Percentiles rank a stretch among this genome's conserved stretches.
Evolutionary conservation across 805 yeast species (phyloP).

Genomic region (Candida incommunis): DNA sequence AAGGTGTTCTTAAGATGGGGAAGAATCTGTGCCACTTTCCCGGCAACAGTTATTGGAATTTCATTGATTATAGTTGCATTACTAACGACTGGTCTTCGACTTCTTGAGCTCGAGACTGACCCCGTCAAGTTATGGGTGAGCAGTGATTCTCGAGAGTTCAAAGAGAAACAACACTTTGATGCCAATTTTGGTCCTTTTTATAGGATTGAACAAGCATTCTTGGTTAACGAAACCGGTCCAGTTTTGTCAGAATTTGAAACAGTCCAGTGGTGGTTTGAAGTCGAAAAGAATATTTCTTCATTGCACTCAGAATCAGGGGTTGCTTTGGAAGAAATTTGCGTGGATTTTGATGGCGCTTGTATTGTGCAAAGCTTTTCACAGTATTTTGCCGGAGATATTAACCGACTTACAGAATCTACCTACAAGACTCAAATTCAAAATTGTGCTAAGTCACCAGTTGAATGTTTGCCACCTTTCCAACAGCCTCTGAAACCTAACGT

Average conservation of each 20-base stretch:
- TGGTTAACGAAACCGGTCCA: conserved; percentile 54
- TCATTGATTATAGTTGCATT: conserved; percentile 29
- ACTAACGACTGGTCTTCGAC: conserved; percentile 37
- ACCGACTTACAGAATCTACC: conserved; percentile 29
- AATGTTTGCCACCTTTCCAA: conserved; percentile 78
- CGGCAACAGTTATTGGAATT: conserved; percentile 35
- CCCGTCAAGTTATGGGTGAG: conserved; percentile 90
- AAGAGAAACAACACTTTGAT: conserved; percentile 58
- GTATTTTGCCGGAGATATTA: conserved; percentile 58
- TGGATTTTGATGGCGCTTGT: conserved; percentile 59
- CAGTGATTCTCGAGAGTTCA: conserved; percentile 51
- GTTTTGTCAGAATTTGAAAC: conserved; percentile 48
- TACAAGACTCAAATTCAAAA: conserved; percentile 43
- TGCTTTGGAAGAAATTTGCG: conserved; percentile 55
- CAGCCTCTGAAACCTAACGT: conserved; percentile 70
- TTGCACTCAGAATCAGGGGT: conserved; percentile 16
- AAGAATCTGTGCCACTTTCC: conserved; percentile 43
- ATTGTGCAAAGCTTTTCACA: conserved; percentile 81
- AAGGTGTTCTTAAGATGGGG: conserved; percentile 37
- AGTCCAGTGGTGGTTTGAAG: conserved; percentile 79
- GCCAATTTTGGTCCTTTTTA: conserved; percentile 82
- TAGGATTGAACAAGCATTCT: conserved; percentile 70
- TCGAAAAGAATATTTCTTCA: conserved; percentile 41
- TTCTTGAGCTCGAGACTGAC: conserved; percentile 51
- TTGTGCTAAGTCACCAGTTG: conserved; percentile 75